phyloP scores from a whole-genome alignment of 129 eudicot genomes.

The Tagetes patula region DNA sequence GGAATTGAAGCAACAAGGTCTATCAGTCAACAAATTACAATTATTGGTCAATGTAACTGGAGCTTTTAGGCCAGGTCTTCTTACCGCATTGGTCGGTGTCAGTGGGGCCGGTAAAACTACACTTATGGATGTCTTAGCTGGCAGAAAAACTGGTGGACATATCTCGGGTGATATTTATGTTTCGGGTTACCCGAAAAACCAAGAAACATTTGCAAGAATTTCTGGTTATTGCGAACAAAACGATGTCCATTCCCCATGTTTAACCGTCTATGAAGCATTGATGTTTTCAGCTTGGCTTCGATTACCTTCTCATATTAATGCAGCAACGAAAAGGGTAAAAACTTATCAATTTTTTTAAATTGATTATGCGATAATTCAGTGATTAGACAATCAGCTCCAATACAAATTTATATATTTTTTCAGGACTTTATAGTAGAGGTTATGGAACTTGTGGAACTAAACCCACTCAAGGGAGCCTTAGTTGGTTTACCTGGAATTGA shows the following conservation, averaged over 20 bases:
- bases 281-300: conserved; percentile 91
- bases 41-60: conserved; percentile 75
- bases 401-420: background rate
- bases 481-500: conserved; percentile 91
- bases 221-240: conserved; percentile 96
- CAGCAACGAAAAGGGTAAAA: conserved; percentile 55
- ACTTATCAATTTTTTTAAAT: background rate
- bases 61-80: conserved; percentile 89
- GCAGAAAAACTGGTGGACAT: conserved; percentile 92
- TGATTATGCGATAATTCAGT: background rate
- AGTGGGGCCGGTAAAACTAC: conserved; percentile 99
- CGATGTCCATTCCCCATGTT: conserved; percentile 88
- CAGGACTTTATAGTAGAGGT: conserved; percentile 88
- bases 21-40: conserved; percentile 54
- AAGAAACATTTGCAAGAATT: conserved; percentile 88
- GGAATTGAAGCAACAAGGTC: conserved; percentile 79
- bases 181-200: conserved; percentile 84
- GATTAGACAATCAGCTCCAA: background rate
- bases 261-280: conserved; percentile 78
- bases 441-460: conserved; percentile 89
- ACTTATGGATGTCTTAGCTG: conserved; percentile 95
- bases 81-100: conserved; percentile 93
- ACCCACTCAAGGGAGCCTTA: conserved; percentile 61
- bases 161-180: conserved; percentile 69
- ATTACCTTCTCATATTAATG: conserved; percentile 65